Conservation (phyloP, 2,329 filamentous ascomycete genomes). For the Claviceps paspali region DNA sequence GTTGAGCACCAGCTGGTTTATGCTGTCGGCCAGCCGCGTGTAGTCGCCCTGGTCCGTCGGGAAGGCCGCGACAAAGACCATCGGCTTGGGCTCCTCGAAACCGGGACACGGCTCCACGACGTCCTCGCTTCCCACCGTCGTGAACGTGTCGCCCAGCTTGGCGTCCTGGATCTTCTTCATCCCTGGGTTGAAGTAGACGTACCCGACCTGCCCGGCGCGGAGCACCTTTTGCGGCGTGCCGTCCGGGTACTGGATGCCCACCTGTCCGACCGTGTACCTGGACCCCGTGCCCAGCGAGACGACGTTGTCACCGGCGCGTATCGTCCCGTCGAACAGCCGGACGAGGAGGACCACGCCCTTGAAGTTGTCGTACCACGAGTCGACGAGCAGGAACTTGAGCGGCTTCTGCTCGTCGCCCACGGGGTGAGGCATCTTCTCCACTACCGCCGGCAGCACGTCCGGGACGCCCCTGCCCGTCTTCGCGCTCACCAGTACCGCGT, state of each 20-base stretch:
- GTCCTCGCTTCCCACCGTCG: slow-evolving; percentile 61
- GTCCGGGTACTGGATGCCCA: slow-evolving; percentile 89
- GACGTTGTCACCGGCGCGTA: slow-evolving; percentile 73
- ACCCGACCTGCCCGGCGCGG: slow-evolving; percentile 87
- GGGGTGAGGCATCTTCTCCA: slow-evolving; percentile 72
- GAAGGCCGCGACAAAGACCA: slow-evolving; percentile 97
- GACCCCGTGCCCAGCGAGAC: slow-evolving; percentile 75
- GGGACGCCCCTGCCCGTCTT: slow-evolving; percentile 87
- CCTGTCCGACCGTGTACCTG: slow-evolving; percentile 88
- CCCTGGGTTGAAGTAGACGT: slow-evolving; percentile 92
- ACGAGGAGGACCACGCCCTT: slow-evolving; percentile 86
- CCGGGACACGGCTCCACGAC: slow-evolving; percentile 70
- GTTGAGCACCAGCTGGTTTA: slow-evolving; percentile 84
- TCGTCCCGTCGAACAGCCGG: slow-evolving; percentile 73
- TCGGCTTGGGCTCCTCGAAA: slow-evolving; percentile 93
- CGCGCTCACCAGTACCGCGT: slow-evolving; percentile 61
- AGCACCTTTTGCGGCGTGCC: slow-evolving; percentile 68
- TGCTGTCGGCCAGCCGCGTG: slow-evolving; percentile 77
- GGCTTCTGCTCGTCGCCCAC: slow-evolving; percentile 57
- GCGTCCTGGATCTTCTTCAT: slow-evolving; percentile 97
- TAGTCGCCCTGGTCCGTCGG: slow-evolving; percentile 85
- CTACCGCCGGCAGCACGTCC: slow-evolving; percentile 67
- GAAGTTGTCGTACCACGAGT: slow-evolving; percentile 97
- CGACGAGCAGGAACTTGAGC: slow-evolving; percentile 73
- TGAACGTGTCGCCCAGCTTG: slow-evolving; percentile 92